These are phyloP conservation scores for Dactylellina leptospora DNA, from an alignment of 2,329 filamentous ascomycete species.

Conservation along the genomic window DNA sequence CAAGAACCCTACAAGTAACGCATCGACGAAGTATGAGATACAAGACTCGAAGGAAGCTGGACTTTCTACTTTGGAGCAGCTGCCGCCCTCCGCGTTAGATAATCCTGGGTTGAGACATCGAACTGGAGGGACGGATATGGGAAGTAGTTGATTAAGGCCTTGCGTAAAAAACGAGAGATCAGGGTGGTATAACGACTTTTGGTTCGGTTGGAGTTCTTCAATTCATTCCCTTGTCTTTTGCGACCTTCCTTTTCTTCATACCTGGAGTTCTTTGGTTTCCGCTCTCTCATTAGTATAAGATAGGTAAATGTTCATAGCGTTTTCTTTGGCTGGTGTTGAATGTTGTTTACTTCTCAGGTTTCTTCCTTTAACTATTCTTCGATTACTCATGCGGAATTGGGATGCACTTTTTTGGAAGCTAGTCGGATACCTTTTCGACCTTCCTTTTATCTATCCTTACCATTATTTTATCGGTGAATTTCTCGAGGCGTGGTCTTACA, in stretches of 20 bases:
- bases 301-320: too few relatives aligned
- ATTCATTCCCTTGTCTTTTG: slow-evolving; percentile 6
- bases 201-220: slow-evolving; percentile 21
- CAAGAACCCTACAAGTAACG: slow-evolving; percentile 9
- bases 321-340: too few relatives aligned
- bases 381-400: background rate
- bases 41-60: slow-evolving; percentile 43
- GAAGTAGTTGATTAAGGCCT: background rate
- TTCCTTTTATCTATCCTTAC: background rate
- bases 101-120: slow-evolving; percentile 38
- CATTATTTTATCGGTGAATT: background rate
- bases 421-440: background rate
- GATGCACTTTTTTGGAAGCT: background rate
- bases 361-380: background rate
- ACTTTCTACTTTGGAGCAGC: slow-evolving; percentile 29
- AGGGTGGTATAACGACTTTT: slow-evolving; percentile 5
- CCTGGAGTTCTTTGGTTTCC: slow-evolving; percentile 4
- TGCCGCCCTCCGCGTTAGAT: slow-evolving; percentile 35
- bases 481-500: too few relatives aligned
- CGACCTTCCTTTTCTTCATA: slow-evolving; percentile 4
- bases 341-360: too few relatives aligned
- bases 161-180: background rate
- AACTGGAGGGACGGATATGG: slow-evolving; percentile 6
- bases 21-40: slow-evolving; percentile 26
- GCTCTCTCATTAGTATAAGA: too few relatives aligned